These are phyloP conservation scores for Boeremia lycopersici DNA, from an alignment of 2,329 filamentous ascomycete genomes.

Conservation along the genomic window DNA sequence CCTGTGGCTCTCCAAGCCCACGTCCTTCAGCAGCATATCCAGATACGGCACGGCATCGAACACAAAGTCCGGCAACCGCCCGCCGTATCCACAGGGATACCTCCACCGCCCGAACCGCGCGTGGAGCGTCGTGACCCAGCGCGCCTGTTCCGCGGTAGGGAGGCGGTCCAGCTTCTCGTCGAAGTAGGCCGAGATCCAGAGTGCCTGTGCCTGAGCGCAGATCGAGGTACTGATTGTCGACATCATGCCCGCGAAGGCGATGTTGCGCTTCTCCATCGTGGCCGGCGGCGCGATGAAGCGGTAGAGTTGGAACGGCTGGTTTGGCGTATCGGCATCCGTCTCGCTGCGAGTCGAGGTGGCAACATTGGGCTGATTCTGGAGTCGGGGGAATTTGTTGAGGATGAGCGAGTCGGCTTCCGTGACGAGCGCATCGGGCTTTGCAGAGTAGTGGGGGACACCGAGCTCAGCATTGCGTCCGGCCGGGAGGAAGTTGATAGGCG, in stretches of 20 bases:
- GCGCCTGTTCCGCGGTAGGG: conserved; percentile 17
- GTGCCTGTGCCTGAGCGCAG: conserved; percentile 48
- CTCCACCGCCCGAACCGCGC: conserved; percentile 55
- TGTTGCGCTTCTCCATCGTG: conserved; percentile 12
- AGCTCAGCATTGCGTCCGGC: conserved; percentile 37
- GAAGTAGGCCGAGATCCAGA: conserved; percentile 67
- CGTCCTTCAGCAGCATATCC: conserved; percentile 57
- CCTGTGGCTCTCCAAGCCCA: conserved; percentile 10
- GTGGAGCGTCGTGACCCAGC: conserved; percentile 63
- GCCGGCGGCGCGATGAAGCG: conserved; percentile 52
- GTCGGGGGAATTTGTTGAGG: conserved; percentile 14
- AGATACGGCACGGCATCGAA: conserved; percentile 79
- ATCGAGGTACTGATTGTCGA: conserved; percentile 46
- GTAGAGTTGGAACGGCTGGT: conserved; percentile 46
- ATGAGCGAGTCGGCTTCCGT: conserved; percentile 39
- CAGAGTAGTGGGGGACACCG: conserved; percentile 51
- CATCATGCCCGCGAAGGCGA: conserved; percentile 36
- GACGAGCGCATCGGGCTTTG: conserved; percentile 25
- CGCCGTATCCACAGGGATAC: conserved; percentile 70
- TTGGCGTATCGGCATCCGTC: conserved; percentile 6
- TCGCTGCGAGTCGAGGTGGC: conserved; percentile 12
- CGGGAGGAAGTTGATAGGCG: conserved; percentile 14
- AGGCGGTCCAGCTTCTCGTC: conserved; percentile 53
- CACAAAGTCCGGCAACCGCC: conserved; percentile 69
- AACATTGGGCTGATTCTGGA: conserved; percentile 11